Conservation (phyloP, 2,329 filamentous ascomycete species). For the Rasamsonia emersonii region DNA sequence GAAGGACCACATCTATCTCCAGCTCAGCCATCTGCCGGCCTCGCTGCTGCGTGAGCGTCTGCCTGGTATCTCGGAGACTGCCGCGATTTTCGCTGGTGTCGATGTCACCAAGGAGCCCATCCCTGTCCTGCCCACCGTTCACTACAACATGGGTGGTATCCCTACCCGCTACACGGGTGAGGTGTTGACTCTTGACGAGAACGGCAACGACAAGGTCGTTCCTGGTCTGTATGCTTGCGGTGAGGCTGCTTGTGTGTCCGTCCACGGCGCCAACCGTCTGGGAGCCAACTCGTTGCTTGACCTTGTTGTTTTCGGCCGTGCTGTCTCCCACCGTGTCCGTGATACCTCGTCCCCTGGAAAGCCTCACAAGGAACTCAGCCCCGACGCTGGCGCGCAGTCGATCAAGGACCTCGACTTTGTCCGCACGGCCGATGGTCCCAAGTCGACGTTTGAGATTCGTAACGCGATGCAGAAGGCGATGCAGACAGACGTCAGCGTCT, state of each 20-base stretch:
- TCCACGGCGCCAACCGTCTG: slow-evolving; percentile 95
- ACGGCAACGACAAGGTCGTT: slow-evolving; percentile 85
- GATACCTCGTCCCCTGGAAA: slow-evolving; percentile 83
- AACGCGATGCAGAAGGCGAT: slow-evolving; percentile 95
- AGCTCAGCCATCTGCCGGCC: slow-evolving; percentile 87
- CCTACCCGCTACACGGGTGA: slow-evolving; percentile 96
- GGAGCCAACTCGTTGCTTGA: slow-evolving; percentile 98
- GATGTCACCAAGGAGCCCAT: slow-evolving; percentile 97
- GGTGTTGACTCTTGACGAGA: slow-evolving; percentile 78
- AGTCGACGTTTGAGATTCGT: slow-evolving; percentile 81
- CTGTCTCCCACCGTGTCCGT: slow-evolving; percentile 92
- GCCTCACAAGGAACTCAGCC: slow-evolving; percentile 67
- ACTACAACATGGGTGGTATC: slow-evolving; percentile 99
- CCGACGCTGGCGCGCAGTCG: slow-evolving; percentile 80
- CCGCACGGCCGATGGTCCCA: slow-evolving; percentile 74
- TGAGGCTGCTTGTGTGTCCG: slow-evolving; percentile 94
- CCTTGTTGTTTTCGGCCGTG: slow-evolving; percentile 94
- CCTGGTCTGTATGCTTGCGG: slow-evolving; percentile 93
- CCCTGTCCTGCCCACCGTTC: slow-evolving; percentile 88
- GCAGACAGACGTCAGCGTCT: slow-evolving; percentile 95
- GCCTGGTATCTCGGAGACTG: slow-evolving; percentile 96
- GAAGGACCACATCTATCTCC: slow-evolving; percentile 97
- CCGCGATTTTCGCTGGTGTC: slow-evolving; percentile 92
- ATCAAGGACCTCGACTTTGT: slow-evolving; percentile 80
- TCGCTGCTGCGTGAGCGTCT: slow-evolving; percentile 93